A percentile compares a stretch with the other conserved stretches of the same genome.
These are phyloP conservation scores for Castanospermum australe DNA, from an alignment of 306 rosid species.

Conservation along the genomic window DNA sequence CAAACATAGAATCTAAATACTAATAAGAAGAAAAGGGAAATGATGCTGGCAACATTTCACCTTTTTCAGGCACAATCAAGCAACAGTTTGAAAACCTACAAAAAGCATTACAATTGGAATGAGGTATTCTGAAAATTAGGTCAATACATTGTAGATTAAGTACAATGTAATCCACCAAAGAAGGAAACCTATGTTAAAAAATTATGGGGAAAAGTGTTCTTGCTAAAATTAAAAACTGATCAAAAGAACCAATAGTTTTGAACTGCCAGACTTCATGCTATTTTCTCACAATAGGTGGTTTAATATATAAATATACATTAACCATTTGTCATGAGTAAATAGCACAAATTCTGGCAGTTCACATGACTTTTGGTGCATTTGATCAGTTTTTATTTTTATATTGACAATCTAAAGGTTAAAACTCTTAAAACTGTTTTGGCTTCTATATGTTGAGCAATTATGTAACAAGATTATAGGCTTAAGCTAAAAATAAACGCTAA, in stretches of 20 bases:
- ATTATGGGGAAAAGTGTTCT: too few species aligned
- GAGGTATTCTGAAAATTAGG: not conserved
- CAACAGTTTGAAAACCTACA: not conserved
- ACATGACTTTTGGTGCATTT: not conserved
- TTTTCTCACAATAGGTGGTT: not conserved
- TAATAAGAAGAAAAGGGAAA: slow-evolving; percentile 1
- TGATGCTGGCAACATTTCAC: not conserved
- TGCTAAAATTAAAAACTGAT: too few species aligned
- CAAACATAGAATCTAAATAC: not conserved
- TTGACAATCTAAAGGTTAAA: not conserved
- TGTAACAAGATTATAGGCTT: not conserved
- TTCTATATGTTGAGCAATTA: not conserved
- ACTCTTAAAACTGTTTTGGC: not conserved
- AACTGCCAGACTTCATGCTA: not conserved
- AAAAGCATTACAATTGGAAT: not conserved
- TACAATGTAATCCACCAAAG: not conserved
- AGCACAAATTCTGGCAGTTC: too few species aligned
- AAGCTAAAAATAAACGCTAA: not conserved
- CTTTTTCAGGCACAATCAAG: not conserved
- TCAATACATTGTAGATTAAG: not conserved
- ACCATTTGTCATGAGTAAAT: too few species aligned
- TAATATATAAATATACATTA: too few species aligned
- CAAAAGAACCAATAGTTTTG: too few species aligned
- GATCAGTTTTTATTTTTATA: not conserved
- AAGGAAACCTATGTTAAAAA: too few species aligned